These are phyloP conservation scores for Phytopythium ostracodes DNA, from an alignment of 352 stramenopile species.

Conservation along the genomic window DNA sequence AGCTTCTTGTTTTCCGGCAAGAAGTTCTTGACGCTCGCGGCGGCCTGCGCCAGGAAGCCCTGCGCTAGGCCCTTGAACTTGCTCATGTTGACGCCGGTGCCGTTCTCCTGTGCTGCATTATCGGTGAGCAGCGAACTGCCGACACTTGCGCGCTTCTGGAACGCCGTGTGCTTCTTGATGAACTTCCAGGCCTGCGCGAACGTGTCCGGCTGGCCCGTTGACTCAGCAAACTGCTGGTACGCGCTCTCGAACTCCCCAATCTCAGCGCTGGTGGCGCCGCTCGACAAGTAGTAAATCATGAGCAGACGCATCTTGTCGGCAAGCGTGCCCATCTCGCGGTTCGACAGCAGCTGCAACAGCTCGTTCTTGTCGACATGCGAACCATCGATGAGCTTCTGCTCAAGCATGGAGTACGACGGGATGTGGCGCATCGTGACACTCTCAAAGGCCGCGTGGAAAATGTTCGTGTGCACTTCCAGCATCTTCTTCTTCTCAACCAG, in stretches of 20 bases:
- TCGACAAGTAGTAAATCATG: slow-evolving; percentile 88
- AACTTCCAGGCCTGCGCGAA: slow-evolving; percentile 71
- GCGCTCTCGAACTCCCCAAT: slow-evolving; percentile 74
- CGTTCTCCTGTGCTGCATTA: slow-evolving; percentile 12
- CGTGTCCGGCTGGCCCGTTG: slow-evolving; percentile 27
- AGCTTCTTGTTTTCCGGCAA: slow-evolving; percentile 86
- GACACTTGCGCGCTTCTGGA: slow-evolving; percentile 76
- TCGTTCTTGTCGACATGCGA: slow-evolving; percentile 67
- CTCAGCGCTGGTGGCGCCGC: slow-evolving; percentile 55
- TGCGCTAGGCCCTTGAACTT: slow-evolving; percentile 85
- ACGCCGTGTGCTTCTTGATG: slow-evolving; percentile 77
- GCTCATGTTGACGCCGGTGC: slow-evolving; percentile 55
- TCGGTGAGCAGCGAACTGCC: slow-evolving; percentile 38
- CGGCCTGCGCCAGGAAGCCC: slow-evolving; percentile 73
- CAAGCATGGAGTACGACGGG: slow-evolving; percentile 79
- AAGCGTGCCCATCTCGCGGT: slow-evolving; percentile 56
- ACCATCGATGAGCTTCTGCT: slow-evolving; percentile 85
- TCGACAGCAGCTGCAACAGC: slow-evolving; percentile 63
- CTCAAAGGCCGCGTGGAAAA: slow-evolving; percentile 84
- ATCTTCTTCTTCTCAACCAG: slow-evolving; percentile 89
- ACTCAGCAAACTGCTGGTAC: slow-evolving; percentile 52
- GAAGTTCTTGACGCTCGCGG: slow-evolving; percentile 86
- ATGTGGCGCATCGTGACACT: slow-evolving; percentile 74
- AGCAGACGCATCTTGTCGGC: slow-evolving; percentile 82
- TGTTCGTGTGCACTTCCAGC: slow-evolving; percentile 87